Evolutionary conservation across 768 basidiomycete species (phyloP).

Genomic region (Russula ochroleuca): DNA sequence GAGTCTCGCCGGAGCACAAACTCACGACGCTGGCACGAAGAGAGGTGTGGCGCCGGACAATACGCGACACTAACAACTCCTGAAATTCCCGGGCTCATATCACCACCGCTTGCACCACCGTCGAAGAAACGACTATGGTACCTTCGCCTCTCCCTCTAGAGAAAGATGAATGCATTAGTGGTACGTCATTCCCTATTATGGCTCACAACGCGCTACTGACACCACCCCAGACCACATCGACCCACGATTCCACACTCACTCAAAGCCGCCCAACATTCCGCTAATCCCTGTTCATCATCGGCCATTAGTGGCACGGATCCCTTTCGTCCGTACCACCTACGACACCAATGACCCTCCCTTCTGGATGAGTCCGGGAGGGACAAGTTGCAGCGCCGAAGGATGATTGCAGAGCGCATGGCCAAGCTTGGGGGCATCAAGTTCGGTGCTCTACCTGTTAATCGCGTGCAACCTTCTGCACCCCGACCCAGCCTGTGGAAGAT

Average conservation of each 20-base stretch:
- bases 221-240: slow-evolving; percentile 58
- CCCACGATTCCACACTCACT: slow-evolving; percentile 54
- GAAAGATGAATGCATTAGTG: slow-evolving; percentile 37
- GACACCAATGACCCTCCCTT: neutral
- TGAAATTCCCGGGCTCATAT: neutral
- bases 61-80: neutral
- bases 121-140: slow-evolving; percentile 9
- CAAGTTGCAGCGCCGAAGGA: slow-evolving; percentile 41
- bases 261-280: slow-evolving; percentile 33
- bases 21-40: slow-evolving; percentile 8
- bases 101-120: slow-evolving; percentile 11
- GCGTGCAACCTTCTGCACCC: slow-evolving; percentile 36
- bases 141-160: slow-evolving; percentile 19
- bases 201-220: slow-evolving; percentile 13
- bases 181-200: slow-evolving; percentile 37
- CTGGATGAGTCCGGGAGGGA: slow-evolving; percentile 46
- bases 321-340: slow-evolving; percentile 10
- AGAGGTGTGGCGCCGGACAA: slow-evolving; percentile 14
- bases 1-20: slow-evolving; percentile 21
- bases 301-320: neutral
- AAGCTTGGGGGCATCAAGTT: slow-evolving; percentile 83
- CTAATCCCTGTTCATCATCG: slow-evolving; percentile 1
- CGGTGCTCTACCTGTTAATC: slow-evolving; percentile 54
- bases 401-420: slow-evolving; percentile 94
- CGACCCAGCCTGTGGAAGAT: slow-evolving; percentile 30